Evolutionary conservation across 1,139 yeast genomes (phyloP), one percentile per base, ranked within the genome.

Genomic region (Suhomyces ambrosiae): DNA sequence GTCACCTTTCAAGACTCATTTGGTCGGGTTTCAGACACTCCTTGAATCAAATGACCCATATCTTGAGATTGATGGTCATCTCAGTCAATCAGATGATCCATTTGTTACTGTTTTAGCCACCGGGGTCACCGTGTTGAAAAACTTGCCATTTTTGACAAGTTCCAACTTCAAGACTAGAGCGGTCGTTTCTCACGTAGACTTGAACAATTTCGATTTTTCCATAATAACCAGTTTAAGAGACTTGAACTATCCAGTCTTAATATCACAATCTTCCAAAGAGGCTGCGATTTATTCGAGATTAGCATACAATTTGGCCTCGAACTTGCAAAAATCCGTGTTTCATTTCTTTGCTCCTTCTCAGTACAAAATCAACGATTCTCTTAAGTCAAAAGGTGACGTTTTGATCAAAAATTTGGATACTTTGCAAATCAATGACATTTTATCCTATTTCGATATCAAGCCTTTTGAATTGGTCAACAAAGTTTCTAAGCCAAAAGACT

Each of bases 181-280:
- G 3, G 70, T 76, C 18, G 85, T 86, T 9, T 62, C 85, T 38
- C 86, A 82, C 51, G 80, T 82, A 30, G 79, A 79, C 46, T 60
- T 85, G 42, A 44, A 65, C 27, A 61, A 68, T 39, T 71, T 71
- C 46, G 95, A 88, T 57, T 86, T 70, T 56, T 76, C 85, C 7
- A 66, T 77, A 22, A 76, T 86, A 23, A 70, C 90, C 11, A 76
- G 87, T 8, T 68, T 86, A 49, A 80, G 90, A 54, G 94, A 87
- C 59, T 69, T 84, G 34, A 79, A 80, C 13, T 74, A 71, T 47
- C 76, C 82, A 8, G 70, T 85, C 19, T 61, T 88, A 43, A 74
- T 88, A 38, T 85, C 96, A 8, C 81, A 78, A 49, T 65, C 71
- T 28, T 59, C 74, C 5, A 61, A 65, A 22, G 86, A 83, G 47